Evolutionary conservation across 2,329 filamentous ascomycete genomes (phyloP).

Genomic region (Orbilia oligospora): DNA sequence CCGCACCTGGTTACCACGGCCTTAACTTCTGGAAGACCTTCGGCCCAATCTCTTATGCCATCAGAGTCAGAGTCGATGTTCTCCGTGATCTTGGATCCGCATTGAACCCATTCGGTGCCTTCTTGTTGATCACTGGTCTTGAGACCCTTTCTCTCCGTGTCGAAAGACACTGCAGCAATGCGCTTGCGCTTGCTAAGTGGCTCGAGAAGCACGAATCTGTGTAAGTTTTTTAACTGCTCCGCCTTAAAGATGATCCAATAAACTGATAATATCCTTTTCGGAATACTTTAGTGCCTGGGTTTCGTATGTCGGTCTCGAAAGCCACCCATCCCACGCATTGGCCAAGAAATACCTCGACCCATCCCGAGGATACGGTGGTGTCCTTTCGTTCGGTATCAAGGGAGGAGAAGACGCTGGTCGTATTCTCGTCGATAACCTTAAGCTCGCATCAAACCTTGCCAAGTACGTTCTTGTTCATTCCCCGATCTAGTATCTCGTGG

Average conservation of each 20-base stretch:
- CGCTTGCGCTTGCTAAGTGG: slow-evolving; percentile 82
- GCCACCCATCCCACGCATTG: slow-evolving; percentile 81
- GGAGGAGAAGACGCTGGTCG: slow-evolving; percentile 86
- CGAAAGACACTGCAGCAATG: slow-evolving; percentile 89
- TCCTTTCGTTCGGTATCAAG: slow-evolving; percentile 93
- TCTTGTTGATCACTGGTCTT: slow-evolving; percentile 88
- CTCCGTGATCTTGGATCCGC: slow-evolving; percentile 86
- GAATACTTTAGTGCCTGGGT: slow-evolving; percentile 77
- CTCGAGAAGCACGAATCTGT: slow-evolving; percentile 87
- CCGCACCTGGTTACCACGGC: slow-evolving; percentile 89
- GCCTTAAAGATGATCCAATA: not conserved
- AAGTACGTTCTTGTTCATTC: slow-evolving; percentile 72
- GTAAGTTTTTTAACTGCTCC: not conserved
- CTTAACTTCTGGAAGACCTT: slow-evolving; percentile 96
- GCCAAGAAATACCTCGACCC: slow-evolving; percentile 84
- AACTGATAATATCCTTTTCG: not conserved
- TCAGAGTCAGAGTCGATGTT: slow-evolving; percentile 85
- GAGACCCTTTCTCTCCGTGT: slow-evolving; percentile 90
- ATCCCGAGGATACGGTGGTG: slow-evolving; percentile 85
- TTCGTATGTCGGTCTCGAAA: slow-evolving; percentile 88
- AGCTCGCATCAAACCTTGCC: slow-evolving; percentile 93
- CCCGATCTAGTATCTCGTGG: not conserved
- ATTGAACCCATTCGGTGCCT: slow-evolving; percentile 90
- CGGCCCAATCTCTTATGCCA: slow-evolving; percentile 83
- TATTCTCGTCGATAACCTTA: slow-evolving; percentile 92